Percentiles rank a stretch among this genome's conserved stretches.
Conservation (phyloP, 345 rosid genomes). For the Eucalyptus fibrosa region DNA sequence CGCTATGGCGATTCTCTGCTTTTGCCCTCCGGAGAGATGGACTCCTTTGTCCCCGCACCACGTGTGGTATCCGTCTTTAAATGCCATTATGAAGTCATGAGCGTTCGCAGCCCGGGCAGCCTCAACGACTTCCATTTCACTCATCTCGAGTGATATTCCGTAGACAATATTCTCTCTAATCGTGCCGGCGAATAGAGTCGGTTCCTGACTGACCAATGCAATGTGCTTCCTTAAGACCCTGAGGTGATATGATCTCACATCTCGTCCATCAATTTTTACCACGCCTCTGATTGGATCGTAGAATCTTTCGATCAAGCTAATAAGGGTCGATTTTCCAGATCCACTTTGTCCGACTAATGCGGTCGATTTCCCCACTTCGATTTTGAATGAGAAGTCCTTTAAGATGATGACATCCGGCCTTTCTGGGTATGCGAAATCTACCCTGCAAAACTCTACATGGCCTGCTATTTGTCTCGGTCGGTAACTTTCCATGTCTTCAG, state of each 20-base stretch:
- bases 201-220: conserved; percentile 69
- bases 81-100: conserved; percentile 41
- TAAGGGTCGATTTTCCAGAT: conserved; percentile 65
- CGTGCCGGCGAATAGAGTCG: conserved; percentile 43
- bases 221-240: conserved; percentile 41
- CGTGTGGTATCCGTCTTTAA: conserved; percentile 44
- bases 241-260: conserved; percentile 31
- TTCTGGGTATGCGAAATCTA: conserved; percentile 54
- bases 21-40: conserved; percentile 65
- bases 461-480: conserved; percentile 22
- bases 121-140: conserved; percentile 29
- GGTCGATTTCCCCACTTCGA: conserved; percentile 46
- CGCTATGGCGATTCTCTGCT: conserved; percentile 55
- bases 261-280: conserved; percentile 38
- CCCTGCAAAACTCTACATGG: conserved; percentile 21
- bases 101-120: conserved; percentile 54
- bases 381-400: conserved; percentile 27
- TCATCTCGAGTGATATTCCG: conserved; percentile 12
- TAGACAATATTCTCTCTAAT: conserved; percentile 46
- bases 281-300: conserved; percentile 44
- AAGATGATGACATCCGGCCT: conserved; percentile 37
- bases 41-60: conserved; percentile 47
- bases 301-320: conserved; percentile 47
- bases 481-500: conserved; percentile 36
- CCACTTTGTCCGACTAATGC: conserved; percentile 76